Evolutionary conservation across 305 asterid genomes (phyloP).

Genomic region (Fraxinus velutina): DNA sequence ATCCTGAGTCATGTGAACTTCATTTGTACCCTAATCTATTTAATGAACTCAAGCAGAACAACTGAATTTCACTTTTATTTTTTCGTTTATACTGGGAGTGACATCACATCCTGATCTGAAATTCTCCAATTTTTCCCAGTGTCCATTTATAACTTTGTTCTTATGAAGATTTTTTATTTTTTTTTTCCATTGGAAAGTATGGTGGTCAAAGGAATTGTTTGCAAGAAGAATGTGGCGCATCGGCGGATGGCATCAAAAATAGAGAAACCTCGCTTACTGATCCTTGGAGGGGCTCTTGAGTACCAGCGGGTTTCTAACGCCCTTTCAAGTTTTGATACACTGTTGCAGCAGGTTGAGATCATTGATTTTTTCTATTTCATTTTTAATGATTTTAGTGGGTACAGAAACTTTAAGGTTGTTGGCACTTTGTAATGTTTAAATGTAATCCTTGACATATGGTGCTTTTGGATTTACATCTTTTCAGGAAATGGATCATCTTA

Average conservation of each 20-base stretch:
- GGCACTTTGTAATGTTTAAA: background rate
- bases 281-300: slow-evolving; percentile 97
- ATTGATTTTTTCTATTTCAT: background rate
- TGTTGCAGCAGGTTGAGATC: slow-evolving; percentile 82
- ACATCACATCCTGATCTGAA: background rate
- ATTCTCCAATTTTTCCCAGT: slow-evolving; percentile 11
- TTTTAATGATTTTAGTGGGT: background rate
- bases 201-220: slow-evolving; percentile 88
- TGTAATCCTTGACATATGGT: slow-evolving; percentile 13
- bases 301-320: slow-evolving; percentile 89
- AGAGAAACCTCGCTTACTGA: slow-evolving; percentile 79
- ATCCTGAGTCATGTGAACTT: background rate
- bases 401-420: background rate
- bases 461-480: slow-evolving; percentile 25
- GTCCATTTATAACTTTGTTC: slow-evolving; percentile 15
- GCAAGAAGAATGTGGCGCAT: slow-evolving; percentile 94
- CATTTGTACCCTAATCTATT: background rate
- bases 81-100: background rate
- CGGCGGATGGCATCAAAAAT: slow-evolving; percentile 85
- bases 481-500: slow-evolving; percentile 99
- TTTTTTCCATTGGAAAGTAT: slow-evolving; percentile 42
- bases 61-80: background rate
- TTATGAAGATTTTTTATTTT: slow-evolving; percentile 6
- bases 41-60: background rate
- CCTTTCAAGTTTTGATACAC: slow-evolving; percentile 88